Base-by-base conservation (phyloP, 805 yeast genomes). In the Phaffomyces opuntiae region DNA sequence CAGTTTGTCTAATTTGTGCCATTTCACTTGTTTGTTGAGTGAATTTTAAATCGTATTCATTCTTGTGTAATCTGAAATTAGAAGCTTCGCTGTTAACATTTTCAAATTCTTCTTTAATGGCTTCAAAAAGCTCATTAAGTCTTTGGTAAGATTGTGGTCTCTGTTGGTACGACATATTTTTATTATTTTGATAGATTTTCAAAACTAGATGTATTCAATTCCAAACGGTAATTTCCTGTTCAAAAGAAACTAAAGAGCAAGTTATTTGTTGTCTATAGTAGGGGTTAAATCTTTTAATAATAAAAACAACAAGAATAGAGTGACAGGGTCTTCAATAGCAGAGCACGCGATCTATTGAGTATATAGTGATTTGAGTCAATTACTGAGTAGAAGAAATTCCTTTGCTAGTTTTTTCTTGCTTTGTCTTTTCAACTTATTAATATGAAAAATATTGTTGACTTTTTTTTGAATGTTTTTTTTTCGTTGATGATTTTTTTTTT, bases 1-100 rank as follows among this genome's bases (percentile, higher is more conserved):
- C 96, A 11, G 96, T 87, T 60, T 89, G 95, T 59, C 96, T 79
- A 48, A 91, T 89, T 63, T 87, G 95, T 62, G 89, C 90, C 78
- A 91, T 81, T 66, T 93, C 99, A 44, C 83, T 85, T 47, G 88
- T 82, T 67, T 91, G 97, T 68, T 90, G 97, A 61, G 78, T 83
- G 62, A 88, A 82, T 63, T 90, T 90, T 56, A 83, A 72, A 66
- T 91, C 98, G 56, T 81, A 87, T 63, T 90, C 96, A 64, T 89
- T 95, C 69, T 89, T 91, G 64, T 89, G 96, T 64, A 87, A 80
- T 58, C 91, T 80, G 67, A 81, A 87, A 52, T 80, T 77, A 43
- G 89, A 77, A 14, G 96, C 96, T 66, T 91, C 97, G 60, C 79
- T 80, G 51, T 86, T 76, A 42, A 90, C 84, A 53, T 77, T 78